Conservation (phyloP, 2,329 filamentous ascomycete genomes). For the Diaporthe caulivora region DNA sequence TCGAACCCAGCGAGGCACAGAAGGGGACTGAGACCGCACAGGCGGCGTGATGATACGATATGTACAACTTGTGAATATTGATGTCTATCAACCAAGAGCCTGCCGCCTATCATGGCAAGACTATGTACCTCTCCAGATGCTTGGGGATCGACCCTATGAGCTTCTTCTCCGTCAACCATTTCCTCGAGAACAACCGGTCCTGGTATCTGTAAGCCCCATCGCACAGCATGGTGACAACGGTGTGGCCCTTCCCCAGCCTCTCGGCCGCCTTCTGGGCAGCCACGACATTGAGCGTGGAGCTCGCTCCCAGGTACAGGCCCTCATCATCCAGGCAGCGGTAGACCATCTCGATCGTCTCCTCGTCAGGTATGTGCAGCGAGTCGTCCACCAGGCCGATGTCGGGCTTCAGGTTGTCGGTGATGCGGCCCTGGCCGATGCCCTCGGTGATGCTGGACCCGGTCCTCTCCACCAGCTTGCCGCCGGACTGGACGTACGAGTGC, state of each 20-base stretch:
- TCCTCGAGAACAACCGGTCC: constrained; percentile 90
- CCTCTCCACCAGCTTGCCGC: constrained; percentile 85
- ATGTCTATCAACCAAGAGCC: constrained; percentile 18
- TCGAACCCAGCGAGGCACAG: constrained; percentile 11
- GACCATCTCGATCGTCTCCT: constrained; percentile 97
- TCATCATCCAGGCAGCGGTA: constrained; percentile 97
- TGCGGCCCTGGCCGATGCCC: constrained; percentile 94
- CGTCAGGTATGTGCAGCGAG: constrained; percentile 86
- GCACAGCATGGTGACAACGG: constrained; percentile 92
- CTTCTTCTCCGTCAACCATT: constrained; percentile 91
- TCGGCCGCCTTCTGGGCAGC: constrained; percentile 94
- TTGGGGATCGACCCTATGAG: constrained; percentile 84
- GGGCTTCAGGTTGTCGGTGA: constrained; percentile 93
- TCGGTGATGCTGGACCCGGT: constrained; percentile 93
- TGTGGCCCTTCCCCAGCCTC: constrained; percentile 88
- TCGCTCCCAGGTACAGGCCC: constrained; percentile 93
- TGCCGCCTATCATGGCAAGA: constrained; percentile 73
- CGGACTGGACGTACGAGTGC: constrained; percentile 89
- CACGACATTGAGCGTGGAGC: constrained; percentile 93
- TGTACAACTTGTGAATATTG: constrained; percentile 39
- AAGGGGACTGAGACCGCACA: constrained; percentile 32
- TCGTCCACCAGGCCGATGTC: constrained; percentile 89
- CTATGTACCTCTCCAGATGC: constrained; percentile 92
- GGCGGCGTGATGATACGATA: constrained; percentile 38
- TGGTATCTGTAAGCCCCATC: constrained; percentile 99